Conservation (phyloP, 164 flowering plant species). For the Berberis vulgaris region DNA sequence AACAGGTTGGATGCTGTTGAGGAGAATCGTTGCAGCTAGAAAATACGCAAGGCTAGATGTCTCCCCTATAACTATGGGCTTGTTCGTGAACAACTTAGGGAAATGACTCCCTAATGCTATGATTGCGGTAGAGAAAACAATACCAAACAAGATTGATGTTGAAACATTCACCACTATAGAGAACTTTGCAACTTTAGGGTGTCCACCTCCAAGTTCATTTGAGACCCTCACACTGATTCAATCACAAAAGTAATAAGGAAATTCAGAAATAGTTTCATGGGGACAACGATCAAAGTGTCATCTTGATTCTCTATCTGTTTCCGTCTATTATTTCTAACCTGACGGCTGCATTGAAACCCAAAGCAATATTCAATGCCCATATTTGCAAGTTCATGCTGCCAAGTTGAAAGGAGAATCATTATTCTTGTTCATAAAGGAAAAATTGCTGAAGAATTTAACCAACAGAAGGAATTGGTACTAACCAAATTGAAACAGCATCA, state of each 20-base stretch:
- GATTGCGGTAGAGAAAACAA: conserved; percentile 18
- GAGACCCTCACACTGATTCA: not conserved
- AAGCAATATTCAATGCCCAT: conserved; percentile 38
- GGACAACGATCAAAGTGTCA: not conserved
- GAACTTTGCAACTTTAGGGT: conserved; percentile 38
- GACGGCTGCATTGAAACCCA: conserved; percentile 48
- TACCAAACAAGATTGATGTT: conserved; percentile 26
- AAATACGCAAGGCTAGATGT: conserved; percentile 28
- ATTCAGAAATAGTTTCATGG: not conserved
- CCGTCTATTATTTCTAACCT: conserved; percentile 15
- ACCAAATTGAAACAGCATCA: conserved; percentile 27
- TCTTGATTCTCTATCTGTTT: not conserved
- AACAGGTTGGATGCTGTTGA: conserved; percentile 43
- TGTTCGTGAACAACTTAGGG: conserved; percentile 29
- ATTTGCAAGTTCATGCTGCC: conserved; percentile 37
- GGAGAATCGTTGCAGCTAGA: conserved; percentile 35
- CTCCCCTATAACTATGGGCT: conserved; percentile 19
- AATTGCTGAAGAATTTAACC: conserved; percentile 4
- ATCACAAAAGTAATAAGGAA: conserved; percentile 1
- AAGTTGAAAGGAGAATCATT: not conserved
- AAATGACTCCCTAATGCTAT: conserved; percentile 17
- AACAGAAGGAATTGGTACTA: conserved; percentile 12
- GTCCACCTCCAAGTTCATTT: not conserved
- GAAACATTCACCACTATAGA: conserved; percentile 18
- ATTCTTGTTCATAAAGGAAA: too few relatives aligned